These are phyloP conservation scores for Chytridiales sp. DNA, from an alignment of 371 early-diverging fungal genomes.

Conservation along the genomic window DNA sequence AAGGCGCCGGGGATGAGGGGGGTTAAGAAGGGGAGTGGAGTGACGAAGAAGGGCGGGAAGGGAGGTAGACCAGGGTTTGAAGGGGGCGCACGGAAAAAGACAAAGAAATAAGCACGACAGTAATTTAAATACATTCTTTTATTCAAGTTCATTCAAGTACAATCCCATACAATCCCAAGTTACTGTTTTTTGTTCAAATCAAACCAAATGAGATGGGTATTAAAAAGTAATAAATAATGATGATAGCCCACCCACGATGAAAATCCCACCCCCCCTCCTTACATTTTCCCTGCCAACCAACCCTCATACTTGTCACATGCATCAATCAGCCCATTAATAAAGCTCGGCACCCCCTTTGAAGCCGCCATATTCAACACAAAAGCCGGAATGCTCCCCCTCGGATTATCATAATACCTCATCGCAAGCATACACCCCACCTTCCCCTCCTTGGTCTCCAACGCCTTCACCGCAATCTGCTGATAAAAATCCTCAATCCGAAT, in stretches of 20 bases:
- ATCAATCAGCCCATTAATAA: conserved; percentile 7
- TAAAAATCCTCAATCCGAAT: conserved; percentile 19
- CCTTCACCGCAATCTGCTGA: conserved; percentile 22
- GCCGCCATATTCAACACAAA: conserved; percentile 18
- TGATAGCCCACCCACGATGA: too few relatives aligned
- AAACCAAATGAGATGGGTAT: too few relatives aligned
- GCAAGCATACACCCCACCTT: neutral
- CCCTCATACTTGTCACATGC: conserved; percentile 13
- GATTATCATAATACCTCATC: conserved; percentile 25
- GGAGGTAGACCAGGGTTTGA: conserved; percentile 46
- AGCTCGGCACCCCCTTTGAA: conserved; percentile 19
- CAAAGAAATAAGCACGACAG: conserved; percentile 20
- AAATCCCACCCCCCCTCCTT: too few relatives aligned
- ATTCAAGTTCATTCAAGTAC: too few relatives aligned
- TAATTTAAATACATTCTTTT: too few relatives aligned
- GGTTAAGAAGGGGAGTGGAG: conserved; percentile 70
- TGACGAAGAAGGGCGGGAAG: conserved; percentile 55
- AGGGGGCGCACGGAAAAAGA: conserved; percentile 35
- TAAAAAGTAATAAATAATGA: too few relatives aligned
- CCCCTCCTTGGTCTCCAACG: neutral
- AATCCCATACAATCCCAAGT: too few relatives aligned
- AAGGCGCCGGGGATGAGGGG: conserved; percentile 60
- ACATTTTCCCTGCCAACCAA: too few relatives aligned
- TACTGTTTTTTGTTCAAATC: too few relatives aligned
- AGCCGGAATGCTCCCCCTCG: conserved; percentile 13